Conservation (phyloP, 2,329 filamentous ascomycete genomes). For the Dactylellina parvicollis region DNA sequence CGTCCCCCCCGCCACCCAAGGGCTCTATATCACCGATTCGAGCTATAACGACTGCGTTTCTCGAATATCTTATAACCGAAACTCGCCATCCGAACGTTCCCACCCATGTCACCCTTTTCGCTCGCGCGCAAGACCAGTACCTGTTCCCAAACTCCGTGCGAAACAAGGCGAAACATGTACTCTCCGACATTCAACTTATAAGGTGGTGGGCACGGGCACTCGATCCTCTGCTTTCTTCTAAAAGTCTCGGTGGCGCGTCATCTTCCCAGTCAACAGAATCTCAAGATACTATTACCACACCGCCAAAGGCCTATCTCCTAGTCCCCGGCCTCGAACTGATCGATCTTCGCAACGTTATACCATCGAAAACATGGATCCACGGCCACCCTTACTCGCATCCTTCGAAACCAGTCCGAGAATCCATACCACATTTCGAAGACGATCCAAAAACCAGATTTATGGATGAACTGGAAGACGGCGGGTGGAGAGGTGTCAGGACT, state of each 20-base stretch:
- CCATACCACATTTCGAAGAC: slow-evolving; percentile 91
- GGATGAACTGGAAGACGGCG: slow-evolving; percentile 82
- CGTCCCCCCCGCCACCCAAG: slow-evolving; percentile 29
- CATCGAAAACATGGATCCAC: slow-evolving; percentile 72
- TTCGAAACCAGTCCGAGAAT: slow-evolving; percentile 58
- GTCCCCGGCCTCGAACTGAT: slow-evolving; percentile 86
- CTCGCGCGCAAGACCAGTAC: slow-evolving; percentile 90
- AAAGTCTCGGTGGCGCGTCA: too few relatives aligned
- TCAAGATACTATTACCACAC: background rate
- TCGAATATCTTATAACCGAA: slow-evolving; percentile 78
- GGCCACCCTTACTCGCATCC: slow-evolving; percentile 72
- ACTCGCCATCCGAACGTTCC: slow-evolving; percentile 71
- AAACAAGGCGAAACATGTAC: slow-evolving; percentile 84
- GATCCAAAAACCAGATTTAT: slow-evolving; percentile 93
- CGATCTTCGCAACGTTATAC: slow-evolving; percentile 82
- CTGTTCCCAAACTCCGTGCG: slow-evolving; percentile 92
- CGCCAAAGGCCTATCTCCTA: slow-evolving; percentile 74
- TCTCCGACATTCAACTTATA: slow-evolving; percentile 88
- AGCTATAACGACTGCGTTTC: slow-evolving; percentile 76
- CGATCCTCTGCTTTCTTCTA: slow-evolving; percentile 72
- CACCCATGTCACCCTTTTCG: slow-evolving; percentile 85
- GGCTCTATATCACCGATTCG: slow-evolving; percentile 73
- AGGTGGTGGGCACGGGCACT: slow-evolving; percentile 95
- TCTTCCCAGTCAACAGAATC: slow-evolving; percentile 3
- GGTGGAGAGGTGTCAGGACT: slow-evolving; percentile 82